Base-by-base conservation (phyloP, 2,329 filamentous ascomycete genomes). In the Monilinia vaccinii-corymbosi region DNA sequence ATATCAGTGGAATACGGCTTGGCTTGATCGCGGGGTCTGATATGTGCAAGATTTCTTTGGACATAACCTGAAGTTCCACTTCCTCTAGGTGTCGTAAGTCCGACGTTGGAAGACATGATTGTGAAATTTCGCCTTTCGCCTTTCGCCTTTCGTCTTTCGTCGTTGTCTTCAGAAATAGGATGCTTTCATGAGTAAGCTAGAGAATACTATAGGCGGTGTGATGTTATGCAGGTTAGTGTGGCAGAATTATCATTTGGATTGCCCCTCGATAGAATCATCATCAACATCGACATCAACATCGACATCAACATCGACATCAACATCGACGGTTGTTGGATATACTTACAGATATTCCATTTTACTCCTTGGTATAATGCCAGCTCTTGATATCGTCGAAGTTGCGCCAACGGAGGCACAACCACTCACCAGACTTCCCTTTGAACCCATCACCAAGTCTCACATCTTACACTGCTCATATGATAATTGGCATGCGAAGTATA, bases 11-110 rank as follows among this genome's bases (percentile, higher is more conserved):
- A 73, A 74, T 96, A 96, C 0, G 91, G 92, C 40, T 70, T 71
- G 21, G 60, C 66, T 62, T 70, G 66, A 76, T 96, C 91, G 75
- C 93, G 91, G 34, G 89, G 91, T 71, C 82, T 85, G 68, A 97
- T 85, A 72, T 93, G 86, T 21, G 94, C 94, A 40, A 91, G 84
- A 77, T 97, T 99, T 74, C 91, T 90, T 76, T 97, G 93, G 60
- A 99, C 93, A 73, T 97, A 97, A 72, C 94, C 94, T 1, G 93
- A 97, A 60, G 94, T 99, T 51, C 94, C 94, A 72, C 89, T 96
- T 67, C 94, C 94, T 70, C 94, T 87, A 3, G 94, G 94, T 5
- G 94, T 99, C 60, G 88, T 86, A 69, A 99, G 90, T 61, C 94
- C 95, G 71, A 99, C 94, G 77, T 99, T 99, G 66, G 94, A 91